Evolutionary conservation across 2,329 filamentous ascomycete genomes (phyloP).

Genomic region (Achaetomium macrosporum): DNA sequence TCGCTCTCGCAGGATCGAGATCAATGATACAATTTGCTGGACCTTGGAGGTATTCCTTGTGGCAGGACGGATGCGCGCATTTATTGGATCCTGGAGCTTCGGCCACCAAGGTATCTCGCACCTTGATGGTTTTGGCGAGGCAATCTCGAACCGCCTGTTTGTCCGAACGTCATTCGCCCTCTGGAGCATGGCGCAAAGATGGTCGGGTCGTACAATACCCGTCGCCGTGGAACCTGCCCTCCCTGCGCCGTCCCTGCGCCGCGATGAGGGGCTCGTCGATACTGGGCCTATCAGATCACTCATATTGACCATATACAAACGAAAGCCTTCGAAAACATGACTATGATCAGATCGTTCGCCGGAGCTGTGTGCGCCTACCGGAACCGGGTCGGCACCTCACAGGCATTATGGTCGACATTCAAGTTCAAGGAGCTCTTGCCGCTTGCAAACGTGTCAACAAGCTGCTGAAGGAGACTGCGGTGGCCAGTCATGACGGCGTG

Average conservation of each 20-base stretch:
- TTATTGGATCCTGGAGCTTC: constrained; percentile 1
- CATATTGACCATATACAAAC: neutral
- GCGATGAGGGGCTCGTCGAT: neutral
- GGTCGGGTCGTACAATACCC: constrained; percentile 9
- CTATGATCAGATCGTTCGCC: neutral
- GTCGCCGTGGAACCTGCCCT: constrained; percentile 1
- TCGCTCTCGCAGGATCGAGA: neutral
- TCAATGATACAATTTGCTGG: neutral
- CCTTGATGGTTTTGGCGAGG: neutral
- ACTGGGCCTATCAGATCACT: neutral
- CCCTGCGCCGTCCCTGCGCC: neutral
- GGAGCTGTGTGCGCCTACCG: neutral
- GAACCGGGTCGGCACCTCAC: neutral
- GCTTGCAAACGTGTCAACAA: constrained; percentile 14
- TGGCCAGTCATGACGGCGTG: neutral
- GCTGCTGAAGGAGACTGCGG: neutral
- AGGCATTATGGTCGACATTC: too few relatives aligned
- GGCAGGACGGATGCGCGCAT: constrained; percentile 2
- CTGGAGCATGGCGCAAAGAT: neutral
- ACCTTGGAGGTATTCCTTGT: neutral
- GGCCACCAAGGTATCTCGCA: neutral
- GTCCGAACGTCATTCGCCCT: neutral
- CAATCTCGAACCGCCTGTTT: neutral
- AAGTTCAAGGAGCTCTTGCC: neutral
- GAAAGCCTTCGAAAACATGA: neutral